These are phyloP conservation scores for Poterioochromonas sp. DNA, from an alignment of 352 stramenopile genomes.

Conservation along the genomic window DNA sequence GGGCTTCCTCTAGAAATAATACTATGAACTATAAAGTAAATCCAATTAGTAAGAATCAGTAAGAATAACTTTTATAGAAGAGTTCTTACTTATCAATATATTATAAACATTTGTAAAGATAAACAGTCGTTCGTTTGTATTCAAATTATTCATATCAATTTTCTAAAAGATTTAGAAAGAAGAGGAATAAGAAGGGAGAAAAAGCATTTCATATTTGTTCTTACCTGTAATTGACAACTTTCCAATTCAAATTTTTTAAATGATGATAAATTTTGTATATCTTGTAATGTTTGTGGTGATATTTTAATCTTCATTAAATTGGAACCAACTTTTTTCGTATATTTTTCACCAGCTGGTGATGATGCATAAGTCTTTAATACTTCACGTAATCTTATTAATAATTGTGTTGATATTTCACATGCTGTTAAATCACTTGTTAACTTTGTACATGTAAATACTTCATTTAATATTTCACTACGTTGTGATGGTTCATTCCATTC, in stretches of 20 bases:
- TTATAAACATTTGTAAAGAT: conserved; percentile 30
- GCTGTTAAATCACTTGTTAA: not conserved
- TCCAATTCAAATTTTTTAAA: conserved; percentile 18
- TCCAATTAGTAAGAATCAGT: not conserved
- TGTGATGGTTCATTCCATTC: not conserved
- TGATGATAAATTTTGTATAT: not conserved
- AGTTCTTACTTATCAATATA: conserved; percentile 2
- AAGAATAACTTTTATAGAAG: not conserved
- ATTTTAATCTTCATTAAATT: conserved; percentile 21
- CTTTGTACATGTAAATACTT: not conserved
- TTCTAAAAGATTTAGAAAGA: not conserved
- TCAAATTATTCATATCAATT: conserved; percentile 9
- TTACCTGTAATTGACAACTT: conserved; percentile 22
- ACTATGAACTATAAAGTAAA: not conserved
- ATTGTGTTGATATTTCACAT: not conserved
- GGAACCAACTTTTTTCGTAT: not conserved
- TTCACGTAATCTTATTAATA: not conserved
- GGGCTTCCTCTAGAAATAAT: not conserved
- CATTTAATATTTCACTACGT: conserved; percentile 16
- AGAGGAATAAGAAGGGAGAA: not conserved
- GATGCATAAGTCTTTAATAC: conserved; percentile 9
- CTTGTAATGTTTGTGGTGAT: not conserved
- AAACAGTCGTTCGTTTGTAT: not conserved
- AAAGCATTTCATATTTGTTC: no score
- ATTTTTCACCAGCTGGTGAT: not conserved